Base-by-base conservation (phyloP, 148 eudicot species). In the Heliosperma pusillum region DNA sequence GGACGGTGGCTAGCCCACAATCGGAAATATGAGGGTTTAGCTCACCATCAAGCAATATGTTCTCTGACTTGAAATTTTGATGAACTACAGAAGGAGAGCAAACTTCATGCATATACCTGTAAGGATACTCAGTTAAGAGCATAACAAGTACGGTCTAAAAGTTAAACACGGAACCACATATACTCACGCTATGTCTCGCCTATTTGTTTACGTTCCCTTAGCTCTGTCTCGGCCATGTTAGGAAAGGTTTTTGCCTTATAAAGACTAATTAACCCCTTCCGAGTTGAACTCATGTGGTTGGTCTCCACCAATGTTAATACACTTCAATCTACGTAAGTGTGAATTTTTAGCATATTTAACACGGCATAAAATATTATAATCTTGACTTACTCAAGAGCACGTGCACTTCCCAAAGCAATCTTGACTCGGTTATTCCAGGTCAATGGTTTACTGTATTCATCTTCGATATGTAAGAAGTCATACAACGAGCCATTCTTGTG, bases 401-500 rank as follows among this genome's bases (percentile, higher is more conserved):
- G 91, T 84, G 99, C 97, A 80, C 92, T 87, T 65, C 99, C 99
- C 77, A 95, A 82, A 75, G 99, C 97, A 81, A 95, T 90, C 86
- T 92, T 92, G 79, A 95, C 97, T 73, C 99, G 99, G 75, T 62
- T 85, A 72, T 90, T 95, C 99, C 99, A 95, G 42, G 92, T 86
- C 75, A 95, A 70, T 64, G 97, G 94, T 85, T 89, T 89, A 83
- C 81, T 90, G 76, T 79, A 82, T 80, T 95, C 99, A 81, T 95
- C 99, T 25, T 87, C 84, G 22, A 90, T 84, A 82, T 95, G 90
- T 78, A 95, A 78, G 79, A 88, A 88, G 74, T 95, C 99, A 69
- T 90, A 78, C 72, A 95, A 79, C 3, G 99, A 90, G 55, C 99
- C 99, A 63, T 90, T 90, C 71, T 84, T 88, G 63, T 79, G 88